Evolutionary conservation across 345 rosid genomes (phyloP).

Genomic region (Stellera chamaejasme): DNA sequence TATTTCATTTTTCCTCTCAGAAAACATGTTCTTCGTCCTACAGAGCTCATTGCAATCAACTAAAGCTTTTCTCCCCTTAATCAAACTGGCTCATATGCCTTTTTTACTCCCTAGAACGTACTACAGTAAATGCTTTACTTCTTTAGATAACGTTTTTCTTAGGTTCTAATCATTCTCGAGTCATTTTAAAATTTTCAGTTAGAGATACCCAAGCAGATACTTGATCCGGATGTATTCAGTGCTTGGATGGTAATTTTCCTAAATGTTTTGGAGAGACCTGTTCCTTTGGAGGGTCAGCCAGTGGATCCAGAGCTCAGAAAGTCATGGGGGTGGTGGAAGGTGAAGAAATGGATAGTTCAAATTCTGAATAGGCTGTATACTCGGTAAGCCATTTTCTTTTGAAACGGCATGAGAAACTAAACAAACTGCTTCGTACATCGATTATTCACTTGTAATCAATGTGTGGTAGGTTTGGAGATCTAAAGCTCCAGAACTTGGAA

Average conservation of each 20-base stretch:
- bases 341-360: constrained; percentile 94
- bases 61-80: no score
- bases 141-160: no score
- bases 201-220: constrained; percentile 81
- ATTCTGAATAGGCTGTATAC: constrained; percentile 83
- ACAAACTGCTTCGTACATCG: background rate
- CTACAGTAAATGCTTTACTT: no score
- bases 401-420: background rate
- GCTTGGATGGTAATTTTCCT: constrained; percentile 89
- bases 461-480: constrained; percentile 71
- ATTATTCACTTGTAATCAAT: background rate
- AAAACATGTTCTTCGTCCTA: background rate
- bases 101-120: no score
- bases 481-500: constrained; percentile 71
- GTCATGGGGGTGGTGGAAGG: constrained; percentile 99
- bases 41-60: no score
- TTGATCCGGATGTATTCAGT: constrained; percentile 58
- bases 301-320: constrained; percentile 72
- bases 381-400: constrained; percentile 32
- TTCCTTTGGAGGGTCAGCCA: constrained; percentile 83
- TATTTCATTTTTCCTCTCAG: no score
- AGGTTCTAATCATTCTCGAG: background rate
- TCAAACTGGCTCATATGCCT: no score
- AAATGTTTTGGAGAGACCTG: constrained; percentile 77
- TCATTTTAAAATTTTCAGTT: constrained; percentile 29